Base-by-base conservation (phyloP, 1,284 basidiomycete genomes). In the Calocybe gambosa region DNA sequence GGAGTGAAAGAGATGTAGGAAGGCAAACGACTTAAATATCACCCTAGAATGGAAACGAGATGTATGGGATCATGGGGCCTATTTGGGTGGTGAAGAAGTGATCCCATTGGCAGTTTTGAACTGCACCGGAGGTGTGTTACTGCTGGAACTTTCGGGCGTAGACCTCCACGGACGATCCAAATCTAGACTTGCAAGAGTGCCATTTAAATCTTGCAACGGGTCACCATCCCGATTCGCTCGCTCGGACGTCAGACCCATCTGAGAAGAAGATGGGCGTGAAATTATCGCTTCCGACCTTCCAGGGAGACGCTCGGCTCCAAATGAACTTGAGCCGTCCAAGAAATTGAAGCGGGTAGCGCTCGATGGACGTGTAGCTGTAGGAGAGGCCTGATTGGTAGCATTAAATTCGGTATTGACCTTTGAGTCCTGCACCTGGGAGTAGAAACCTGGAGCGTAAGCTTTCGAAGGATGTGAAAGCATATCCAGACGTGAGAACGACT, bases 151-250 rank as follows among this genome's bases (percentile, higher is more conserved):
- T 36, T 62, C 62, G 13, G 56, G 42, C 9, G 48, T 31, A 16
- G 59, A 49, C 50, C 54, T 63, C 63, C 62, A 62, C 18, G 58
- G 55, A 10, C 62, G 64, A 56, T 82, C 82, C 47, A 88, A 63
- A 52, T 85, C 74, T 19, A 89, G 74, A 55, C 80, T 85, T 20
- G 84, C 81, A 25, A 89, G 69, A n/a, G 80, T 86, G 16, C 82
- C 81, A 55, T 85, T 88, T 39, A 89, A 62, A 62, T 88, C 85
- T 31, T 78, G 76, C 54, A 89, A 73, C 21, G 59, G 39, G 50
- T 82, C 79, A 21, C 58, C 45, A 43, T 62, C 55, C 33, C 42
- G 47, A 45, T 51, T 51, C 36, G 49, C 43, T 34, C 31, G 31
- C n/a, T 8, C 15, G n/a, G 31, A 16, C 52, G 47, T 7, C 28